Evolutionary conservation across 169 alveolate genomes (phyloP).

Genomic region (Plasmodium ovale): DNA sequence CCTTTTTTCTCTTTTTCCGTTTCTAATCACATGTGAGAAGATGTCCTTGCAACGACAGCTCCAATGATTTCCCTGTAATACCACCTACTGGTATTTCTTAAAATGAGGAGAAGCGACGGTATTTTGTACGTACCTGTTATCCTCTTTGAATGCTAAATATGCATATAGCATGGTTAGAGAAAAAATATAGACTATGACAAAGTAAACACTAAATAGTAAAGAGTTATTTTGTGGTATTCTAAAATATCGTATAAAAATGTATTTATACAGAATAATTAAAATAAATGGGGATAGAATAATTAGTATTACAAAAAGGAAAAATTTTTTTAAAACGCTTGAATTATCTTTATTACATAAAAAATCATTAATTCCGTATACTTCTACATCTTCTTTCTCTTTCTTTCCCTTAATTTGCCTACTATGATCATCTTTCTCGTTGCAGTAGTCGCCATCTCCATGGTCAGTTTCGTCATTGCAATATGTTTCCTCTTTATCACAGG

Average conservation of each 20-base stretch:
- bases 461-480: background rate
- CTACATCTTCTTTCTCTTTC: background rate
- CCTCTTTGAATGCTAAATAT: constrained; percentile 52
- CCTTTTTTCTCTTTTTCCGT: too few relatives aligned
- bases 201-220: constrained; percentile 40
- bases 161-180: constrained; percentile 46
- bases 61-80: too few relatives aligned
- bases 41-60: too few relatives aligned
- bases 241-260: constrained; percentile 12
- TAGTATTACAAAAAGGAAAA: constrained; percentile 55
- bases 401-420: background rate
- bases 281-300: constrained; percentile 51
- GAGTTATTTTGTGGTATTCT: constrained; percentile 22
- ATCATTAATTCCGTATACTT: constrained; percentile 24
- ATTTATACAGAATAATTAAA: constrained; percentile 37
- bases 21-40: too few relatives aligned
- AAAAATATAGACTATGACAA: constrained; percentile 10
- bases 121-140: background rate
- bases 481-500: too few relatives aligned
- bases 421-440: background rate
- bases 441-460: background rate
- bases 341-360: constrained; percentile 41
- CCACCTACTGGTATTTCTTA: too few relatives aligned
- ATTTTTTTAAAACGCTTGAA: constrained; percentile 34
- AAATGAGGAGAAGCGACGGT: too few relatives aligned